These are phyloP conservation scores for Selenicereus undatus DNA, from an alignment of 148 eudicot species.

Conservation along the genomic window DNA sequence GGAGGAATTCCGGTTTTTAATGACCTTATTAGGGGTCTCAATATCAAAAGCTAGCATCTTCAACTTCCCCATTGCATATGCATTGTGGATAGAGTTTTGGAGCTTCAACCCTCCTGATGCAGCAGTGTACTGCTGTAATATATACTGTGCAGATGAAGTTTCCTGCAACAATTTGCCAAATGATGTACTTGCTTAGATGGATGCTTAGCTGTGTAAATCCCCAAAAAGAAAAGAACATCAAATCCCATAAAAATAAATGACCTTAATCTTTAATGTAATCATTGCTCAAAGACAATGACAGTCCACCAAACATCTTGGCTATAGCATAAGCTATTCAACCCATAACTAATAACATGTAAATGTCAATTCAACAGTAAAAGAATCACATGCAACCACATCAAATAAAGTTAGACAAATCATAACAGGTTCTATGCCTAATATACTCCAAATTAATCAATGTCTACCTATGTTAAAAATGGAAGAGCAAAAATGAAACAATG, in stretches of 20 bases:
- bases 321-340: neutral
- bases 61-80: conserved; percentile 81
- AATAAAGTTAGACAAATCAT: neutral
- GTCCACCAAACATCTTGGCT: neutral
- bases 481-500: conserved; percentile 12
- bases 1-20: conserved; percentile 55
- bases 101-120: conserved; percentile 76
- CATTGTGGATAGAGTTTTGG: conserved; percentile 53
- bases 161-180: conserved; percentile 41
- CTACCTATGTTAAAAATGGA: conserved; percentile 7
- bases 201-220: neutral
- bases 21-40: conserved; percentile 68
- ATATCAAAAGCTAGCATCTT: conserved; percentile 70
- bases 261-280: neutral
- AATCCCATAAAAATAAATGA: neutral
- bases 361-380: conserved; percentile 10
- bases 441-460: conserved; percentile 1
- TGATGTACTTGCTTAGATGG: neutral
- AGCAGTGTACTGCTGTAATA: conserved; percentile 73
- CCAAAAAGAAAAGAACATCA: neutral
- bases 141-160: conserved; percentile 85
- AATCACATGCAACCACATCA: conserved; percentile 23
- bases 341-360: neutral
- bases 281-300: conserved; percentile 8
- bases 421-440: neutral